phyloP scores from a whole-genome alignment of 2,329 filamentous ascomycete species.

The Diaporthe sp. region DNA sequence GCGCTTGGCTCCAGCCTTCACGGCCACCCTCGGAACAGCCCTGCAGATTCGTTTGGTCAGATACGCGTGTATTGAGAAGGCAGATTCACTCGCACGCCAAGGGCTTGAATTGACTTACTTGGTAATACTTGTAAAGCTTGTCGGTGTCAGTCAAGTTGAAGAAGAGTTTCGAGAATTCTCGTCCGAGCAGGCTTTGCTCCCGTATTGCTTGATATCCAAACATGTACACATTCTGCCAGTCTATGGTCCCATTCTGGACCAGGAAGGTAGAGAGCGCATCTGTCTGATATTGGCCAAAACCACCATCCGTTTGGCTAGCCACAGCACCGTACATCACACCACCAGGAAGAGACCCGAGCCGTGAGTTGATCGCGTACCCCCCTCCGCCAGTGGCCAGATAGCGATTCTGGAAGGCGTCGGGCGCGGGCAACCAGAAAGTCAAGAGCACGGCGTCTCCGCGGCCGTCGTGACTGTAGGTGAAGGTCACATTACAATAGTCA shows the following conservation, averaged over 20 bases:
- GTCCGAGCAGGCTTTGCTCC: conserved; percentile 66
- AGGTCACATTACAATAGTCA: conserved; percentile 55
- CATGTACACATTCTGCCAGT: conserved; percentile 64
- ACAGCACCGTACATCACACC: conserved; percentile 63
- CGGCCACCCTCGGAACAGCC: conserved; percentile 64
- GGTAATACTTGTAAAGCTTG: conserved; percentile 66
- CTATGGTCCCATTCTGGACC: conserved; percentile 63
- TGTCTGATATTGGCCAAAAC: conserved; percentile 60
- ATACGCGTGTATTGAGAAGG: background rate
- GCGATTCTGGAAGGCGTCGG: conserved; percentile 59
- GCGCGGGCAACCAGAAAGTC: conserved; percentile 56
- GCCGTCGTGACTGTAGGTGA: conserved; percentile 52
- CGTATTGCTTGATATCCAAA: conserved; percentile 66
- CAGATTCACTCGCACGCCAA: background rate
- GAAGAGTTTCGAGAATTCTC: conserved; percentile 57
- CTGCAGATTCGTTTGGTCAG: conserved; percentile 37
- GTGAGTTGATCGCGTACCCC: conserved; percentile 60
- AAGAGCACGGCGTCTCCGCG: conserved; percentile 50
- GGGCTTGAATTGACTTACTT: conserved; percentile 47
- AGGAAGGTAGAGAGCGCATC: conserved; percentile 56
- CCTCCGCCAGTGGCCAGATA: conserved; percentile 63
- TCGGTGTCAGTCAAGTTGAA: conserved; percentile 50
- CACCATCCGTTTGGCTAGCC: conserved; percentile 63
- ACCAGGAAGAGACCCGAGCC: conserved; percentile 50
- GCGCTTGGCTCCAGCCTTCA: conserved; percentile 62